Percentiles rank a stretch among this genome's conserved stretches.
Conservation (phyloP, 352 stramenopile species). For the Thalassiosira ordinaria region DNA sequence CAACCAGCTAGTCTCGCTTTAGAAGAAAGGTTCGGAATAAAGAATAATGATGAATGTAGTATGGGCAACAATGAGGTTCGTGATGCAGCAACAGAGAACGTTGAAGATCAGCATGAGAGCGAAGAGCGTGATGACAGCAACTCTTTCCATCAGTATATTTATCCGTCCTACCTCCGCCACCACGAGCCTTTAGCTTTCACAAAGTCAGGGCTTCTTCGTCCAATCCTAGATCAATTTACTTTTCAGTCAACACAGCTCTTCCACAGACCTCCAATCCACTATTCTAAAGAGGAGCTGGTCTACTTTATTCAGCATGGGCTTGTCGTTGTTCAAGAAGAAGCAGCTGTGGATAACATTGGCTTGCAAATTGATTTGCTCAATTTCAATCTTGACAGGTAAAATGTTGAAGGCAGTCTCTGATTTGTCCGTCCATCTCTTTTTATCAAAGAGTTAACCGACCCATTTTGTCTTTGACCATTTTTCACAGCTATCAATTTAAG, state of each 20-base stretch:
- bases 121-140: not conserved
- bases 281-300: conserved; percentile 58
- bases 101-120: conserved; percentile 1
- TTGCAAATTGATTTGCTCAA: conserved; percentile 61
- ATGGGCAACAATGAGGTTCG: not conserved
- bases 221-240: conserved; percentile 64
- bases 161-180: conserved; percentile 44
- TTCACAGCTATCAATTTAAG: conserved; percentile 65
- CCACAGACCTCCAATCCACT: conserved; percentile 61
- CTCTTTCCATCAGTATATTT: conserved; percentile 31
- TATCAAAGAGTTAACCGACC: too few relatives aligned
- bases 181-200: conserved; percentile 60
- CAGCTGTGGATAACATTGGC: conserved; percentile 57
- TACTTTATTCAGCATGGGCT: conserved; percentile 56
- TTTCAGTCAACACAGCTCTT: conserved; percentile 67
- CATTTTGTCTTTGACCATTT: not conserved
- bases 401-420: too few relatives aligned
- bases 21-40: conserved; percentile 49
- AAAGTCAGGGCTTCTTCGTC: conserved; percentile 47
- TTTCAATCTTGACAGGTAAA: conserved; percentile 61
- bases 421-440: too few relatives aligned
- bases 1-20: conserved; percentile 9
- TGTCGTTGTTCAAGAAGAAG: conserved; percentile 46
- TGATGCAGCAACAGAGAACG: conserved; percentile 4
- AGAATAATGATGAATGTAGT: conserved; percentile 7